Percentiles rank a stretch among this genome's conserved stretches.
Conservation (phyloP, 2,329 filamentous ascomycete species). For the Aspergillus vadensis region DNA sequence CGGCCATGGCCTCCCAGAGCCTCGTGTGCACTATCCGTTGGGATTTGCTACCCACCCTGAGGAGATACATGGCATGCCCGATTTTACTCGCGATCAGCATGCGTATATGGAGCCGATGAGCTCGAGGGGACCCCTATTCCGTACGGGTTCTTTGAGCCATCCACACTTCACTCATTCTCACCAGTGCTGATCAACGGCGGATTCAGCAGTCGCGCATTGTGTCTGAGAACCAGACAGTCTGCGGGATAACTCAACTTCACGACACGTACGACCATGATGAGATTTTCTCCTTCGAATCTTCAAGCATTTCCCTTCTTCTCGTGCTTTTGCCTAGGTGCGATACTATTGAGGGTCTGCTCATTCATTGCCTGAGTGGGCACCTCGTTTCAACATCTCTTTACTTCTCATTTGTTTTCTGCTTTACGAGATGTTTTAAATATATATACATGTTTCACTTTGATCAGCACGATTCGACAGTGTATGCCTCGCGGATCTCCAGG, state of each 20-base stretch:
- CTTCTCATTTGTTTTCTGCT: no score
- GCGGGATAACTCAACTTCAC: constrained; percentile 19
- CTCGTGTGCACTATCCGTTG: constrained; percentile 33
- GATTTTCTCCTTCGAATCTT: constrained; percentile 14
- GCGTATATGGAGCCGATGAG: constrained; percentile 22
- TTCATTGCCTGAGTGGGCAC: background rate
- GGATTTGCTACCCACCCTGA: constrained; percentile 29
- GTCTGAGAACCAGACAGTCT: background rate
- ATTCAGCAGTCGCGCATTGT: background rate
- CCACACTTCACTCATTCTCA: constrained; percentile 24
- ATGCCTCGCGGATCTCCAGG: background rate
- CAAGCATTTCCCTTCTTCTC: background rate
- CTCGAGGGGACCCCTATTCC: constrained; percentile 29
- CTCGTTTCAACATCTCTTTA: background rate
- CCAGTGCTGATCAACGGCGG: background rate
- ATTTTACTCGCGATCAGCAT: constrained; percentile 19
- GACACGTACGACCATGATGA: constrained; percentile 27
- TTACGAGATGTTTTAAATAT: constrained; percentile 15
- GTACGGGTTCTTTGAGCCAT: constrained; percentile 36
- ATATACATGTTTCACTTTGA: constrained; percentile 27
- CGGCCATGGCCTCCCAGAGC: constrained; percentile 28
- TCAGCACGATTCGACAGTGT: background rate
- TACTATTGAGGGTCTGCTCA: background rate
- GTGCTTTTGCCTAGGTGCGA: background rate
- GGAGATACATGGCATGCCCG: constrained; percentile 27